Evolutionary conservation across 1,284 basidiomycete species (phyloP).

Genomic region (Chalciporus sp.): DNA sequence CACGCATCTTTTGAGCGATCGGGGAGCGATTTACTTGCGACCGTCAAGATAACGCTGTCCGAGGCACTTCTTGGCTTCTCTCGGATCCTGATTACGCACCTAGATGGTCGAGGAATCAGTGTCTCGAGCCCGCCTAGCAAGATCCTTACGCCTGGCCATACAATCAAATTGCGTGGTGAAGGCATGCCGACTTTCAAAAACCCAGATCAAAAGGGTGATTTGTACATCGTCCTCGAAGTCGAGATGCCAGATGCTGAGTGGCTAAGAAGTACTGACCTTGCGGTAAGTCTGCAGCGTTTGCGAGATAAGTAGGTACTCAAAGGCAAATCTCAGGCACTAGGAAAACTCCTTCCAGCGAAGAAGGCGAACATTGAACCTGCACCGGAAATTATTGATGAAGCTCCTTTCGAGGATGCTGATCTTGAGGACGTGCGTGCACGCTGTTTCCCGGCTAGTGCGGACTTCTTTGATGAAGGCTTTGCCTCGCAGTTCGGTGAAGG

Average conservation of each 20-base stretch:
- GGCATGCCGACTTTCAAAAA: slow-evolving; percentile 83
- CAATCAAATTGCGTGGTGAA: slow-evolving; percentile 76
- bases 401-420: slow-evolving; percentile 71
- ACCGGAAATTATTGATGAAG: slow-evolving; percentile 73
- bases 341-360: slow-evolving; percentile 72
- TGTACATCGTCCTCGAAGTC: slow-evolving; percentile 80
- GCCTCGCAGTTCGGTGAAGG: slow-evolving; percentile 71
- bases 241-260: slow-evolving; percentile 83
- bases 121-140: slow-evolving; percentile 74
- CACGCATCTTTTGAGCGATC: slow-evolving; percentile 84
- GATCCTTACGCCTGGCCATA: slow-evolving; percentile 73
- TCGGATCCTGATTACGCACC: slow-evolving; percentile 82
- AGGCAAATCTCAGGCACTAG: slow-evolving; percentile 52
- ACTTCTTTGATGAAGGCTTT: slow-evolving; percentile 75
- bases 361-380: slow-evolving; percentile 70
- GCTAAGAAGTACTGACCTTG: slow-evolving; percentile 59
- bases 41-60: slow-evolving; percentile 83
- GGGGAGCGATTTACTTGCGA: slow-evolving; percentile 76
- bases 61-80: slow-evolving; percentile 91
- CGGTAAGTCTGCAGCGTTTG: slow-evolving; percentile 43
- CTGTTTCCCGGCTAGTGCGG: slow-evolving; percentile 65
- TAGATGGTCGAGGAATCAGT: slow-evolving; percentile 87
- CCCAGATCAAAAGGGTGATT: slow-evolving; percentile 72
- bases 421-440: slow-evolving; percentile 78
- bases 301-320: background rate